phyloP scores from a whole-genome alignment of 768 basidiomycete genomes.

The Termitomyces titanicus region DNA sequence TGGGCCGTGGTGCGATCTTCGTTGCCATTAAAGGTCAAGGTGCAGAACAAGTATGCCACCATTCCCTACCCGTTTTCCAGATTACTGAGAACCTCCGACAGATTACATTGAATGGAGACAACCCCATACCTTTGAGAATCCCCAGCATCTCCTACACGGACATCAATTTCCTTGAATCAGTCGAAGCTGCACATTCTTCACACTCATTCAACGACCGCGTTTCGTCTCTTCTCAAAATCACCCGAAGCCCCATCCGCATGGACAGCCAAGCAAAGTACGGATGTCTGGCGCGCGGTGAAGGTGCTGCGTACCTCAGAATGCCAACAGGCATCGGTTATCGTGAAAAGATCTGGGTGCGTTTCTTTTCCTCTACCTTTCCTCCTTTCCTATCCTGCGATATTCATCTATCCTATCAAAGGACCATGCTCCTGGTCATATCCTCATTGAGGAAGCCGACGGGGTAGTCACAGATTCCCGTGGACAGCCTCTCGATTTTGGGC shows the following conservation, averaged over 20 bases:
- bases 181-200: conserved; percentile 90
- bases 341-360: conserved; percentile 93
- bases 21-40: conserved; percentile 86
- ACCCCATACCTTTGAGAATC: conserved; percentile 51
- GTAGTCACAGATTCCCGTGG: conserved; percentile 85
- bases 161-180: conserved; percentile 82
- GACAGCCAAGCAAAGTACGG: conserved; percentile 97
- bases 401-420: conserved; percentile 46
- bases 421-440: conserved; percentile 82
- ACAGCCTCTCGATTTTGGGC: conserved; percentile 73
- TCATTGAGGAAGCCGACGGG: conserved; percentile 89
- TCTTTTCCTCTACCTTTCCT: background rate
- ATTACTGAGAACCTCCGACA: conserved; percentile 20
- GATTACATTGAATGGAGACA: conserved; percentile 49
- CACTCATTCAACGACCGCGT: conserved; percentile 80
- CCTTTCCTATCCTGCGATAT: background rate
- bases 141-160: conserved; percentile 41
- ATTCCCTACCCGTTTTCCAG: background rate
- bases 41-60: conserved; percentile 56
- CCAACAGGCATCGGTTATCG: conserved; percentile 74
- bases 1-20: conserved; percentile 76
- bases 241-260: conserved; percentile 72
- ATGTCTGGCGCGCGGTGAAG: conserved; percentile 81
- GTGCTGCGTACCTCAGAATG: conserved; percentile 77
- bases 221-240: conserved; percentile 61